Base-by-base conservation (phyloP, 768 basidiomycete genomes). In the Dendrothele bispora region DNA sequence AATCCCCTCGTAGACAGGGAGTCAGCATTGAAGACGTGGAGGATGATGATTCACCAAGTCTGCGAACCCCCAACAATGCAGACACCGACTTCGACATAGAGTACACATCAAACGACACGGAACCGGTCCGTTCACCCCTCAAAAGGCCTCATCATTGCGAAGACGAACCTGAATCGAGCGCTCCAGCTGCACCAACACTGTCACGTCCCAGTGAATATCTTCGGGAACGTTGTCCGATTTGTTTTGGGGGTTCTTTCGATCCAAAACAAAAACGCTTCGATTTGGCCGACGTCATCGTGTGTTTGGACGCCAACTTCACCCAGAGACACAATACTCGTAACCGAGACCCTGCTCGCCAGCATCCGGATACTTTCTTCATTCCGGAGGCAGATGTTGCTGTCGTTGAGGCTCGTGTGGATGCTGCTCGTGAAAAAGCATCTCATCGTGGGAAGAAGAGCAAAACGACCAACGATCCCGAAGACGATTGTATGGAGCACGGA, bases 231-330 rank as follows among this genome's bases (percentile, higher is more conserved):
- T 67, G 65, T 39, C 65, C 62, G 6, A 36, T 61, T 7, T 67
- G 63, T 38, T 67, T 67, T 39, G 60, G 56, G 2, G 60, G 58
- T 25, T 14, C 42, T 14, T 32, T 25, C 28, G 46, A 46, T 35
- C 41, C 35, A n/a, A 34, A 43, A 49, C 47, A 46, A n/a, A n/a
- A n/a, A n/a, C n/a, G n/a, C n/a, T n/a, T n/a, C n/a, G n/a, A n/a
- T n/a, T n/a, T 60, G 8, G 43, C 49, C 29, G 61, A 67, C 52
- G 45, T 57, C 10, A 53, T 66, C 25, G 60, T 67, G 2, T 67
- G 63, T 39, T 15, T 63, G 11, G 68, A 71, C 52, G 62, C 58
- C 1, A 64, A 61, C 49, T 69, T 71, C 39, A 65, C 57, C 18
- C 68, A 71, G 43, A 69, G 69, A 44, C 55, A 54, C 2, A 41